These are phyloP conservation scores for Rhododendron ovatum DNA, from an alignment of 148 eudicot genomes.

Conservation along the genomic window DNA sequence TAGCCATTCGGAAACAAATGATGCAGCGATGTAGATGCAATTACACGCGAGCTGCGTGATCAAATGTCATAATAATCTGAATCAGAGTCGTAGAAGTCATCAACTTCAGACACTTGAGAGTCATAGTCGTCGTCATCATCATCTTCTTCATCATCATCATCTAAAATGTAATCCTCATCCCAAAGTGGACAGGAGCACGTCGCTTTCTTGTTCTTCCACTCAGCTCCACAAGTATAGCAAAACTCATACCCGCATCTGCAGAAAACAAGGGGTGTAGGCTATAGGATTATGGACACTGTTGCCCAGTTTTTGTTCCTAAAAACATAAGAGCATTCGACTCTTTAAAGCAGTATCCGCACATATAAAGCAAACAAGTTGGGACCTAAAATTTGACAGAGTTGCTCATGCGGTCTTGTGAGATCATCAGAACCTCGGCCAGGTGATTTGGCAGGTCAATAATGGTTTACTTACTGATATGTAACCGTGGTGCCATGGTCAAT, in stretches of 20 bases:
- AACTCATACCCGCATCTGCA: slow-evolving; percentile 40
- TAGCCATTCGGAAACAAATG: not conserved
- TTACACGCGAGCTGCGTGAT: not conserved
- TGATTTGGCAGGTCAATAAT: not conserved
- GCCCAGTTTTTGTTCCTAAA: not conserved
- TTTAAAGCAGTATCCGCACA: not conserved
- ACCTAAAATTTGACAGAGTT: not conserved
- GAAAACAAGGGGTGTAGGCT: not conserved
- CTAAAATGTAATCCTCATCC: slow-evolving; percentile 31
- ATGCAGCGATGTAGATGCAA: not conserved
- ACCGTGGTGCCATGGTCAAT: not conserved
- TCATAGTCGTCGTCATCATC: slow-evolving; percentile 5
- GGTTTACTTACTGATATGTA: not conserved
- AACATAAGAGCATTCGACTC: not conserved
- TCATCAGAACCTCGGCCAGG: not conserved
- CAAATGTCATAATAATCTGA: slow-evolving; percentile 5
- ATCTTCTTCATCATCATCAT: slow-evolving; percentile 10
- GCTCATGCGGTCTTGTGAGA: not conserved
- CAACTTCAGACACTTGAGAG: not conserved
- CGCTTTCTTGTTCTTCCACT: slow-evolving; percentile 39
- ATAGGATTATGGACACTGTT: not conserved
- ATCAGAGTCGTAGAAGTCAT: not conserved
- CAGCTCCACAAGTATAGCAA: slow-evolving; percentile 47
- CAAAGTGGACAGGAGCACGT: slow-evolving; percentile 42
- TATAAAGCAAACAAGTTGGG: not conserved